Conservation (phyloP, 2,329 filamentous ascomycete species). For the Trichoderma asperellum region DNA sequence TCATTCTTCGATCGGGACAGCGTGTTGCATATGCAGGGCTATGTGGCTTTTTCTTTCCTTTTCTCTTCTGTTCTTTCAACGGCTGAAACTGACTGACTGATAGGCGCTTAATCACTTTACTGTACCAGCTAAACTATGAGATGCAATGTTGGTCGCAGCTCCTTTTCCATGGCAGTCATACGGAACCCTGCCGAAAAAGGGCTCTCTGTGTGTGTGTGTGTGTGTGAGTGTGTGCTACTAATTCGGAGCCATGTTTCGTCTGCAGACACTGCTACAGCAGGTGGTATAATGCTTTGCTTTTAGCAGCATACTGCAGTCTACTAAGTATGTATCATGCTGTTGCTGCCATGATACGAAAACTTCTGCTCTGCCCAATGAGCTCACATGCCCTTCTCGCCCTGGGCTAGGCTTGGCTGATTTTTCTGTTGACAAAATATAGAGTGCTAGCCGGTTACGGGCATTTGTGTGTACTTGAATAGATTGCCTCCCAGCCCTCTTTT, state of each 20-base stretch:
- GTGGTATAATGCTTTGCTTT: background rate
- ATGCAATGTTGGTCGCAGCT: background rate
- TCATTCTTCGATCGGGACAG: slow-evolving; percentile 8
- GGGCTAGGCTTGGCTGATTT: background rate
- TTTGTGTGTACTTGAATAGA: slow-evolving; percentile 19
- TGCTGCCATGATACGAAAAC: background rate
- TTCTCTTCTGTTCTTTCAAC: background rate
- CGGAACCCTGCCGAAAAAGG: background rate
- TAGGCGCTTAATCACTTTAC: background rate
- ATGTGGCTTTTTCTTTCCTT: background rate
- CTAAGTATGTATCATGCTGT: background rate
- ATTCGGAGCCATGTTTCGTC: background rate
- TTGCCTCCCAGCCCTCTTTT: slow-evolving; percentile 25
- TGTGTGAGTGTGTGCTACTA: background rate
- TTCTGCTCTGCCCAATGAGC: background rate
- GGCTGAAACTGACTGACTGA: slow-evolving; percentile 20
- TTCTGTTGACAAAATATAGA: slow-evolving; percentile 9
- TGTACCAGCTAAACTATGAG: background rate
- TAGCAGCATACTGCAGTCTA: too few relatives aligned
- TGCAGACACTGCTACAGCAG: background rate
- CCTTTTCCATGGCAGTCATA: background rate
- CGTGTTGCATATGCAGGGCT: slow-evolving; percentile 10
- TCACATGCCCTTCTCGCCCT: slow-evolving; percentile 4
- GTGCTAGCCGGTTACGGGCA: slow-evolving; percentile 13
- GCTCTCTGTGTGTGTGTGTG: background rate